Evolutionary conservation across 2,329 filamentous ascomycete genomes (phyloP).

Genomic region (Juglanconis juglandina): DNA sequence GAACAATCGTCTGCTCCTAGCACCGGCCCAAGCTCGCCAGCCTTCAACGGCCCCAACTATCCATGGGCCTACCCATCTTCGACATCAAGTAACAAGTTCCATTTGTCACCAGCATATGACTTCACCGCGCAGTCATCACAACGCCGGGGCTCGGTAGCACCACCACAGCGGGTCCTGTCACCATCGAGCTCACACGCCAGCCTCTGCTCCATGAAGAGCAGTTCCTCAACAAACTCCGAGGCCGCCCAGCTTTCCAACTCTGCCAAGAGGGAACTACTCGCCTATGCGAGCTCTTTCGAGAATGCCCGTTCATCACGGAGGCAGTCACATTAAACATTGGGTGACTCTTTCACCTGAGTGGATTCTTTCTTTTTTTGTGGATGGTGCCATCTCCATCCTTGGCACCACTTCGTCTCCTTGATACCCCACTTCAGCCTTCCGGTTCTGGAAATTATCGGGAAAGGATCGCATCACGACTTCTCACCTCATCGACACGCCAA

Average conservation of each 20-base stretch:
- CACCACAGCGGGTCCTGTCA: constrained; percentile 45
- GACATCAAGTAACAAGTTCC: constrained; percentile 49
- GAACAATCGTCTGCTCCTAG: constrained; percentile 60
- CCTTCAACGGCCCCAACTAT: constrained; percentile 48
- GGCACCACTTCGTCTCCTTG: constrained; percentile 39
- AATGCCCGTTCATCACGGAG: constrained; percentile 63
- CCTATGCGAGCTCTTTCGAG: constrained; percentile 87
- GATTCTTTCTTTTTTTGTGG: constrained; percentile 3
- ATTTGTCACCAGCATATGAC: constrained; percentile 72
- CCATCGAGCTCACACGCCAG: constrained; percentile 82
- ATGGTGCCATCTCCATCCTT: constrained; percentile 3
- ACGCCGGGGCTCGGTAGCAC: constrained; percentile 37
- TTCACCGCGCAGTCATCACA: constrained; percentile 47
- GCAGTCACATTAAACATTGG: constrained; percentile 47
- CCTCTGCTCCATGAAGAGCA: constrained; percentile 73
- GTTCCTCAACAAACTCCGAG: constrained; percentile 50
- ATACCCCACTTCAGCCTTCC: constrained; percentile 22
- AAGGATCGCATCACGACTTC: neutral
- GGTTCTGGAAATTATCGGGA: constrained; percentile 12
- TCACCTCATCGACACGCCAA: constrained; percentile 6
- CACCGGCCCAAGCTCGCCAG: constrained; percentile 57
- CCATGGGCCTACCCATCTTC: constrained; percentile 38
- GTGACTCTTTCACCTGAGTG: constrained; percentile 25
- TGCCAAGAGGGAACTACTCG: constrained; percentile 73
- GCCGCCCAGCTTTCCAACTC: constrained; percentile 65